Evolutionary conservation across 2,329 filamentous ascomycete species (phyloP).

Genomic region (Cryphonectria japonica): DNA sequence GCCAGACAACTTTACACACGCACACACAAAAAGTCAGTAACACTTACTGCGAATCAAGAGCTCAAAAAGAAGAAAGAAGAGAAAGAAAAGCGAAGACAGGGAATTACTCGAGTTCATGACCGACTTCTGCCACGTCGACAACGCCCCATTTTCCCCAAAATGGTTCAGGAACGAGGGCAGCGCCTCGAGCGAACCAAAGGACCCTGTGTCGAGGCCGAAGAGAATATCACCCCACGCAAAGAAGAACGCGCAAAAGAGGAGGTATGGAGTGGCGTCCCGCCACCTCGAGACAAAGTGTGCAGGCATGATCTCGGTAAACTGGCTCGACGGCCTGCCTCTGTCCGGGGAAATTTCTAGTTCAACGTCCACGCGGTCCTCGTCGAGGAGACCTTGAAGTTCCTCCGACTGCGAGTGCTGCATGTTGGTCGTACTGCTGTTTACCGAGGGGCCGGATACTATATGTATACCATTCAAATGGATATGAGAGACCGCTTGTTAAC

Average conservation of each 20-base stretch:
- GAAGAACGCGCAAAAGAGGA: slow-evolving; percentile 28
- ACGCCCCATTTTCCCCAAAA: neutral
- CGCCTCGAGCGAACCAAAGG: slow-evolving; percentile 17
- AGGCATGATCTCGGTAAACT: neutral
- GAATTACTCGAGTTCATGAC: slow-evolving; percentile 19
- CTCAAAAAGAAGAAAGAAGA: neutral
- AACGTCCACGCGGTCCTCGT: neutral
- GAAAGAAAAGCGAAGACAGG: neutral
- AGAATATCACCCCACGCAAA: slow-evolving; percentile 30
- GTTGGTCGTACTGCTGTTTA: neutral
- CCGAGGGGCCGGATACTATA: neutral
- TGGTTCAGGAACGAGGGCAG: slow-evolving; percentile 18
- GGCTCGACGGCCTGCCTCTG: neutral
- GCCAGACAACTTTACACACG: slow-evolving; percentile 14
- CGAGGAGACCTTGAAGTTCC: neutral
- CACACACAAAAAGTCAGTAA: neutral
- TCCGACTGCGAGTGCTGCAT: neutral
- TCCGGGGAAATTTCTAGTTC: neutral
- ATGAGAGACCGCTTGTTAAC: neutral
- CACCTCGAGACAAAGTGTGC: slow-evolving; percentile 4
- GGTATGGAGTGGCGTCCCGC: slow-evolving; percentile 30
- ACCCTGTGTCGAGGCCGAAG: slow-evolving; percentile 29
- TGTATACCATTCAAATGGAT: neutral
- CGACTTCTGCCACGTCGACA: slow-evolving; percentile 15
- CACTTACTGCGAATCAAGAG: too few relatives aligned